Evolutionary conservation across 1,284 basidiomycete genomes (phyloP), one percentile per base, ranked within the genome.

Genomic region (Pseudozyma pruni): DNA sequence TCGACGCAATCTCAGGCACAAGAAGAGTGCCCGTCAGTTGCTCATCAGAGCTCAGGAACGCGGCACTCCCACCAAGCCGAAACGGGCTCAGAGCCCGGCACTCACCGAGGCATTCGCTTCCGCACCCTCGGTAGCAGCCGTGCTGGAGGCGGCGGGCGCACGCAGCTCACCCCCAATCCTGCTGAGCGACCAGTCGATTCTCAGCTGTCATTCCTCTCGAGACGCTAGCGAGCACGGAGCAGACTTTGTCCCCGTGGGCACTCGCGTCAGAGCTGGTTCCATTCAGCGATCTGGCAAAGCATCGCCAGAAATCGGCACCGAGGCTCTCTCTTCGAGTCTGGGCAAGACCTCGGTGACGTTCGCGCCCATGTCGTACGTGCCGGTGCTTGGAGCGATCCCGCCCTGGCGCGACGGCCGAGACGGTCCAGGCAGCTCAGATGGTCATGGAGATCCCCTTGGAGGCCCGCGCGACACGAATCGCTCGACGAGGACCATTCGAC

Each of bases 1-100:
- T 2, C 45, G 53, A 25, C 62, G 49, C 44, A 44, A 25, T 17
- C 46, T 72, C 16, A 42, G 23, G 27, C 69, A 72, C 44, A 67
- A 63, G 53, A 67, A 67, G 46, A 76, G 74, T 39, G 69, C 75
- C 9, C 55, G 75, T 3, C 75, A 78, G 55, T 56, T 78, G 23
- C 58, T 71, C 23, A 69, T 79, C 32, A 47, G 66, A 41, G 76
- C 76, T 16, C 76, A 79, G 42, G 71, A 78, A 46, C 56, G 73
- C 13, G 68, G 67, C 3, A 79, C 76, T 14, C 76, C 76, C 0
- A 79, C 75, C 20, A 78, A 76, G 27, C 61, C 72, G 14, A 63
- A 71, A 9, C 54, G 76, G 9, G 54, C 61, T n/a, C 61, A 63
- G 35, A 76, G 76, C 32, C 76, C 76, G 22, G 57, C 68, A 10